These are phyloP conservation scores for Talaromyces wortmannii DNA, from an alignment of 495 filamentous ascomycete genomes.

Conservation along the genomic window DNA sequence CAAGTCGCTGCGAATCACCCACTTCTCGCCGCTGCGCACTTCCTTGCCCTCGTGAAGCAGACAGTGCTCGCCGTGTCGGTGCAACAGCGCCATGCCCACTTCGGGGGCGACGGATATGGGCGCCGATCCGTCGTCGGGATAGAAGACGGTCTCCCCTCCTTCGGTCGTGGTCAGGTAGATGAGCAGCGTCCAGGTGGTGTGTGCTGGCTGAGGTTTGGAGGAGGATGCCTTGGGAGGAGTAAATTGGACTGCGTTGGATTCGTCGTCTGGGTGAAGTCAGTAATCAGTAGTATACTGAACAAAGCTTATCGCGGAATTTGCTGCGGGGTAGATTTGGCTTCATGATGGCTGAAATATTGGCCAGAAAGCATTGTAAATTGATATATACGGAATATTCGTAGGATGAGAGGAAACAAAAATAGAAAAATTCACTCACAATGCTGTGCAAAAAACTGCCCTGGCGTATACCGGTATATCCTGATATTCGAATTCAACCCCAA, in stretches of 20 bases:
- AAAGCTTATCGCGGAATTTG: too few species aligned
- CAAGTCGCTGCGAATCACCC: constrained; percentile 85
- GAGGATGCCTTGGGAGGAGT: constrained; percentile 22
- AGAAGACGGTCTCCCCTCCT: constrained; percentile 91
- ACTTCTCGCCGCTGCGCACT: constrained; percentile 79
- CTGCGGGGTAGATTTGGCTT: too few species aligned
- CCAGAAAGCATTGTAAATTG: too few species aligned
- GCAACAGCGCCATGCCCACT: constrained; percentile 76
- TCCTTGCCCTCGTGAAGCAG: constrained; percentile 84
- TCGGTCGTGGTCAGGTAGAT: constrained; percentile 77
- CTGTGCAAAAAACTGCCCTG: constrained; percentile 82
- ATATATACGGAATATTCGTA: too few species aligned
- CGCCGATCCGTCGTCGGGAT: constrained; percentile 57
- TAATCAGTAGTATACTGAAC: background rate
- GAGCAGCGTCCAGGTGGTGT: constrained; percentile 88
- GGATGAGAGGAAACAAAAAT: background rate
- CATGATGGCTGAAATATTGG: too few species aligned
- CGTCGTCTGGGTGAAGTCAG: constrained; percentile 80
- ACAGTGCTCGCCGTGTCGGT: constrained; percentile 85
- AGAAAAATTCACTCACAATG: constrained; percentile 62
- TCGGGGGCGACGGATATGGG: constrained; percentile 64
- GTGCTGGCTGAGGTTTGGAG: constrained; percentile 40
- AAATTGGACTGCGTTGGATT: constrained; percentile 62
- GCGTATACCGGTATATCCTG: constrained; percentile 80
- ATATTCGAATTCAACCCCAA: constrained; percentile 89